Evolutionary conservation across 1,139 yeast genomes (phyloP).

Genomic region (Diutina ranongensis): DNA sequence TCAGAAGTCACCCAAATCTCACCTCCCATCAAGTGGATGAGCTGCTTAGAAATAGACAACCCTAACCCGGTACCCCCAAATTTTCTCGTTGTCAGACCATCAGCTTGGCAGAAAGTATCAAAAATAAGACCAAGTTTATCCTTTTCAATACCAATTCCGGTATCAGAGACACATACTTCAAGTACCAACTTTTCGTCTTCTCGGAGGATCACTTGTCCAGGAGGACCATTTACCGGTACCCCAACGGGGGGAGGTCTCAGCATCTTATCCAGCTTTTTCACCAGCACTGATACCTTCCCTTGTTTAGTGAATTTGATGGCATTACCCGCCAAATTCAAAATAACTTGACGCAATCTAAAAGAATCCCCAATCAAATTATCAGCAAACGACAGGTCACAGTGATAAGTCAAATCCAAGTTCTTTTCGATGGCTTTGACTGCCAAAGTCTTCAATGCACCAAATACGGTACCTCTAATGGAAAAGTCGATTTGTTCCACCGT

Average conservation of each 20-base stretch:
- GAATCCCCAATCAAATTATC: constrained; percentile 82
- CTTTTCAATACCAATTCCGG: constrained; percentile 80
- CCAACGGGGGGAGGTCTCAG: background rate
- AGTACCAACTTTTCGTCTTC: constrained; percentile 49
- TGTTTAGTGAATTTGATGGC: constrained; percentile 78
- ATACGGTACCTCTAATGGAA: constrained; percentile 73
- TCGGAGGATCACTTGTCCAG: constrained; percentile 18
- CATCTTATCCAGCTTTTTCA: constrained; percentile 31
- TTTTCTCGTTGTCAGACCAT: constrained; percentile 83
- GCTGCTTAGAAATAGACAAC: constrained; percentile 72
- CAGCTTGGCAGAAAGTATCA: constrained; percentile 87
- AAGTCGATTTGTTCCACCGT: constrained; percentile 83
- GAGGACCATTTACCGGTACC: background rate
- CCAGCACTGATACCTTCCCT: constrained; percentile 64
- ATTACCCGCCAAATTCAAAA: constrained; percentile 73
- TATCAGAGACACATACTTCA: constrained; percentile 79
- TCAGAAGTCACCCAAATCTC: constrained; percentile 81
- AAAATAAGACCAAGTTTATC: constrained; percentile 76
- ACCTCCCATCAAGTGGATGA: constrained; percentile 84
- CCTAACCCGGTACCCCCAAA: constrained; percentile 84
- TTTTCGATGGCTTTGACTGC: constrained; percentile 86
- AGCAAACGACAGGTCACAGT: constrained; percentile 78
- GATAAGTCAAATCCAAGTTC: constrained; percentile 66
- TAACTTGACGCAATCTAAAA: constrained; percentile 74
- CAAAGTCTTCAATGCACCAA: constrained; percentile 77